phyloP scores from a whole-genome alignment of 345 rosid species.

The Kandelia obovata region DNA sequence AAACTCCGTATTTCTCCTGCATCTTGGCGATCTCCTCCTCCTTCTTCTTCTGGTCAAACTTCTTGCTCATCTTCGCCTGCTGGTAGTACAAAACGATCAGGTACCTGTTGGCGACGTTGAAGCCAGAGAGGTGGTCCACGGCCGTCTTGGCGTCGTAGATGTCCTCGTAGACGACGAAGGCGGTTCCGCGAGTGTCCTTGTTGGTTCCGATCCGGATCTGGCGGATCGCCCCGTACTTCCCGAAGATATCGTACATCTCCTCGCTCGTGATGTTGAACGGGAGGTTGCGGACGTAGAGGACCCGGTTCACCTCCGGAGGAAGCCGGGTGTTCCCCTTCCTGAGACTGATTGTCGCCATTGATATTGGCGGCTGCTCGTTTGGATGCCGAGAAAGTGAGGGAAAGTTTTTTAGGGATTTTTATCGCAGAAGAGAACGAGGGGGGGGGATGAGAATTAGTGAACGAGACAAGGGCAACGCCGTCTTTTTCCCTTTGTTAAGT shows the following conservation, averaged over 20 bases:
- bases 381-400: background rate
- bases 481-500: background rate
- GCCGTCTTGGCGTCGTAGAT: conserved; percentile 96
- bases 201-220: conserved; percentile 88
- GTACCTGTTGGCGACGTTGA: conserved; percentile 93
- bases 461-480: background rate
- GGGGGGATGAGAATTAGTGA: background rate
- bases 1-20: conserved; percentile 93
- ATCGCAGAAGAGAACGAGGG: no score
- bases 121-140: conserved; percentile 95
- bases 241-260: conserved; percentile 99
- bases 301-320: conserved; percentile 92
- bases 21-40: conserved; percentile 76
- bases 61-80: conserved; percentile 91
- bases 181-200: conserved; percentile 93
- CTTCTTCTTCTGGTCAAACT: conserved; percentile 88
- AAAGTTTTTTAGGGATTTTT: background rate
- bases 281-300: conserved; percentile 92
- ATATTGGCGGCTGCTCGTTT: background rate
- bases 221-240: conserved; percentile 93
- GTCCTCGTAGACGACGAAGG: conserved; percentile 93
- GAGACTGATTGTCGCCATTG: conserved; percentile 66
- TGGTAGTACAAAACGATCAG: conserved; percentile 86
- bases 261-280: conserved; percentile 97
- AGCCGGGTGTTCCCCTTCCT: conserved; percentile 89